phyloP scores from a whole-genome alignment of 169 alveolate genomes.

The Eimeria zaria region DNA sequence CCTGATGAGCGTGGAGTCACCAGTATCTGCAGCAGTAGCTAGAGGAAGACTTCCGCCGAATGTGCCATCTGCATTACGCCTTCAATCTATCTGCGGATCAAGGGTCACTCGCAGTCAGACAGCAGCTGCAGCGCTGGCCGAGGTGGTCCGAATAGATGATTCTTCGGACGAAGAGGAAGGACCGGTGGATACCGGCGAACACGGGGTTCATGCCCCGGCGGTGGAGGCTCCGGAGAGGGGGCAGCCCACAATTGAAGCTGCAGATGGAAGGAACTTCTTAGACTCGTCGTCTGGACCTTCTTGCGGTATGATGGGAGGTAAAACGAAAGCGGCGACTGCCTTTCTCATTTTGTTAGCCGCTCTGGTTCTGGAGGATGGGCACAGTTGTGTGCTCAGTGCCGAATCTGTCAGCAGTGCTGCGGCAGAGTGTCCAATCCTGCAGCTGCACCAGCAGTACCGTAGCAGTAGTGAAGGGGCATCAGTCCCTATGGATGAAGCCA shows the following conservation, averaged over 20 bases:
- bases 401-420: constrained; percentile 23
- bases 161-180: constrained; percentile 69
- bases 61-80: background rate
- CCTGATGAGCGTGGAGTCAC: background rate
- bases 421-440: background rate
- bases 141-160: constrained; percentile 67
- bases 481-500: background rate
- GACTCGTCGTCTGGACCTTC: background rate
- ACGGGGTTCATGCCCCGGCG: background rate
- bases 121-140: constrained; percentile 58
- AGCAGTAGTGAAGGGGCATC: background rate
- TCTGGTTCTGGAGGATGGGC: constrained; percentile 38
- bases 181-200: background rate
- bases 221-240: background rate
- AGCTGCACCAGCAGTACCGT: constrained; percentile 24
- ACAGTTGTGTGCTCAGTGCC: constrained; percentile 58
- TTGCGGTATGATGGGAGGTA: background rate
- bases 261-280: background rate
- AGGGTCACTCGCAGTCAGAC: constrained; percentile 68
- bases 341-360: constrained; percentile 21
- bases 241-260: background rate
- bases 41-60: background rate
- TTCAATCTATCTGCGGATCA: background rate
- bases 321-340: constrained; percentile 10
- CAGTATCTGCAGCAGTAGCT: constrained; percentile 2